phyloP scores from a whole-genome alignment of 441 rosid species.

The Euphorbia schlechtendalii region DNA sequence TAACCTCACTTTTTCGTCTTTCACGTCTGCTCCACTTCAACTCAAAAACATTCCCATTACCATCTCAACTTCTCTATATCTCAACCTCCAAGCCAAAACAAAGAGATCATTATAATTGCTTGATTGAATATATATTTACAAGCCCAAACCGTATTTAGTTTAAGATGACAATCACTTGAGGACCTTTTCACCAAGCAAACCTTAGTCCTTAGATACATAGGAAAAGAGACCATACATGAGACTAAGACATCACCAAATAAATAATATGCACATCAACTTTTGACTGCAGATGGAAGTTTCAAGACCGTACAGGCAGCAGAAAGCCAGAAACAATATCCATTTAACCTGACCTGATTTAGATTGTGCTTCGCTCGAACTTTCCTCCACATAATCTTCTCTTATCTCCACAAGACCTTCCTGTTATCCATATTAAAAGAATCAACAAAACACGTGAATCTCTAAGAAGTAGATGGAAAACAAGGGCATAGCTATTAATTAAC shows the following conservation, averaged over 20 bases:
- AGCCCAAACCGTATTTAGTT: background rate
- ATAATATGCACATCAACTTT: background rate
- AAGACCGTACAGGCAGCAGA: constrained; percentile 6
- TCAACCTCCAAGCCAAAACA: background rate
- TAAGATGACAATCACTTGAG: background rate
- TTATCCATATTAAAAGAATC: constrained; percentile 6
- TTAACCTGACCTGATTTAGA: constrained; percentile 40
- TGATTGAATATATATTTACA: background rate
- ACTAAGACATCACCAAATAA: background rate
- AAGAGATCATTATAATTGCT: background rate
- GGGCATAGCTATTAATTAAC: background rate
- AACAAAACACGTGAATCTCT: background rate
- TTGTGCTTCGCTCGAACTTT: constrained; percentile 25
- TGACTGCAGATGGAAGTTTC: constrained; percentile 8
- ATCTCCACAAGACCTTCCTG: constrained; percentile 94
- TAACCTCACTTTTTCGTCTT: background rate
- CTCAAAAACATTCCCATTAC: background rate
- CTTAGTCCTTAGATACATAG: background rate
- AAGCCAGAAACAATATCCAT: background rate
- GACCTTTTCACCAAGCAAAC: background rate
- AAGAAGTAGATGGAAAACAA: background rate
- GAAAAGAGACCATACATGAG: background rate
- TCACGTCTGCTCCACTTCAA: background rate
- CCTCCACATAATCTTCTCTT: constrained; percentile 69
- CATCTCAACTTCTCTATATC: background rate